Percentiles rank a stretch among this genome's conserved stretches.
phyloP scores from a whole-genome alignment of 768 basidiomycete species.

The Leccinum olivaceopallidum region DNA sequence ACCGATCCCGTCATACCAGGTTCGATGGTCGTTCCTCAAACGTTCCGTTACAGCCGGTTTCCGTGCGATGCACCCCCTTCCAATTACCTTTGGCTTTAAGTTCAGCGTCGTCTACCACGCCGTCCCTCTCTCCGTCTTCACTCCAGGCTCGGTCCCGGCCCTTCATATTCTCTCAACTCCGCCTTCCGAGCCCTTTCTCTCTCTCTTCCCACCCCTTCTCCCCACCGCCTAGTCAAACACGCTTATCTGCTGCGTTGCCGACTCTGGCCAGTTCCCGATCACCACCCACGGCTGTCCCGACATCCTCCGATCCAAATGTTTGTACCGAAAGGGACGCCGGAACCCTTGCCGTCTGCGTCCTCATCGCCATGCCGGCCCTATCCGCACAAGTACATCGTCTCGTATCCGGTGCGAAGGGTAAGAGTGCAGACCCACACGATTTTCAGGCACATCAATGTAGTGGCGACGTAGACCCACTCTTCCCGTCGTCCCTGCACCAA shows the following conservation, averaged over 20 bases:
- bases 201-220: not conserved
- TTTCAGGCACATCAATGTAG: conserved; percentile 5
- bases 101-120: not conserved
- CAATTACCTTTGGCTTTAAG: not conserved
- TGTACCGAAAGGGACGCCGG: conserved; percentile 1
- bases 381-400: conserved; percentile 4
- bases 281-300: not conserved
- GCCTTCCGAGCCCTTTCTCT: conserved; percentile 1
- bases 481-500: not conserved
- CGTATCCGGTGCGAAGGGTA: conserved; percentile 17
- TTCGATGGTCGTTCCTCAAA: not conserved
- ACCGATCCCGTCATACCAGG: not conserved
- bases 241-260: not conserved
- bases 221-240: not conserved
- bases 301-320: not conserved
- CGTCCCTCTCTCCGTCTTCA: not conserved
- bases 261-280: not conserved
- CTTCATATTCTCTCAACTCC: conserved; percentile 12
- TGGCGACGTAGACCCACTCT: conserved; percentile 5
- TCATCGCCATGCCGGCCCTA: conserved; percentile 26
- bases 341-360: conserved; percentile 16
- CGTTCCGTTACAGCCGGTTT: conserved; percentile 18
- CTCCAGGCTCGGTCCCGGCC: conserved; percentile 2
- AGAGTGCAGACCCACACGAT: conserved; percentile 9
- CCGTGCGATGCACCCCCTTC: conserved; percentile 10